These are phyloP conservation scores for Meyerozyma athensensis DNA, from an alignment of 1,139 yeast species.

Conservation along the genomic window DNA sequence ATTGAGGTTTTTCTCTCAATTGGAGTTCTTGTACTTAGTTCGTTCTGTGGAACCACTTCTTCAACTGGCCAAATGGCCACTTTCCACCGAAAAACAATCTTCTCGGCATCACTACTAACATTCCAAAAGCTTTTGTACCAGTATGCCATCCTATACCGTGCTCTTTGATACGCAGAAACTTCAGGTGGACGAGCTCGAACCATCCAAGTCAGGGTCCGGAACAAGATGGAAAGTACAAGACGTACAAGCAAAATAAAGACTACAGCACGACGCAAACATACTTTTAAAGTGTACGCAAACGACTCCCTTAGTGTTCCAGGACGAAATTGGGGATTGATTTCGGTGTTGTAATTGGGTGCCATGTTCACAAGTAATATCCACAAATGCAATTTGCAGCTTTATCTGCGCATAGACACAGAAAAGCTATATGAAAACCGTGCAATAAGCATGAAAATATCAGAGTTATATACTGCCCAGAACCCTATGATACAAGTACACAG, in stretches of 20 bases:
- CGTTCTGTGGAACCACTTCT: no score
- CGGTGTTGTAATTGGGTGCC: background rate
- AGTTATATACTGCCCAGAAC: no score
- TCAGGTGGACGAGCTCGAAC: background rate
- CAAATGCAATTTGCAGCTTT: no score
- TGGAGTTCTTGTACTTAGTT: no score
- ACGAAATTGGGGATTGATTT: background rate
- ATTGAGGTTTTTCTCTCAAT: no score
- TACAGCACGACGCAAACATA: background rate
- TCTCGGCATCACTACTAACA: background rate
- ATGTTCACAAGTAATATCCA: no score
- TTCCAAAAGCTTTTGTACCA: background rate
- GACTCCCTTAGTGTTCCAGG: background rate
- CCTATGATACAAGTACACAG: no score
- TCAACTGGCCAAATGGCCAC: conserved; percentile 5
- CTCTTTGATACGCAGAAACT: background rate
- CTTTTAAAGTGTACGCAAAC: background rate
- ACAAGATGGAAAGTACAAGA: background rate
- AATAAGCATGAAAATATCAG: no score
- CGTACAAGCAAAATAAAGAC: background rate
- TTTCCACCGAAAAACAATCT: conserved; percentile 2
- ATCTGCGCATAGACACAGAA: no score
- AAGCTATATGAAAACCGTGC: no score
- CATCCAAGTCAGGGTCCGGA: background rate
- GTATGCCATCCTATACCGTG: background rate